Percentiles rank a stretch among this genome's conserved stretches.
Conservation (phyloP, 768 basidiomycete genomes). For the Sarcodon sp. region DNA sequence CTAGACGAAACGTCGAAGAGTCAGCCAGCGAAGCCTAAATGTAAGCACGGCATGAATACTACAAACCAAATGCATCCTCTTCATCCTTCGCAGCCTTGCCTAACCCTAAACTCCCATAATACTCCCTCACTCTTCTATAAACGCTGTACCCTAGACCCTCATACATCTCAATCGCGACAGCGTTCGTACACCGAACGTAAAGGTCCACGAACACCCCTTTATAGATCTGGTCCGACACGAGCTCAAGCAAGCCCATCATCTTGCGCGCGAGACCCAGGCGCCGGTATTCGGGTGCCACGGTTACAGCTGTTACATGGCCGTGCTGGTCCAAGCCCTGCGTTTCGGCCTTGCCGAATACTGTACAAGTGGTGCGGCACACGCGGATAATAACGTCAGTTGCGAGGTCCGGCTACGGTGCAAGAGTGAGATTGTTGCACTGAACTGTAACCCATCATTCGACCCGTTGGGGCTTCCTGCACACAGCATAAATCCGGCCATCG, state of each 20-base stretch:
- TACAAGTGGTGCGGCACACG: not conserved
- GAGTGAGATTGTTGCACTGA: constrained; percentile 16
- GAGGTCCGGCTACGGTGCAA: constrained; percentile 1
- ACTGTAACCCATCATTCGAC: constrained; percentile 92
- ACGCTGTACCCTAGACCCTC: constrained; percentile 90
- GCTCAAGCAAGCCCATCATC: constrained; percentile 81
- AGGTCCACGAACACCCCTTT: constrained; percentile 89
- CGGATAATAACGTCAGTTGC: not conserved
- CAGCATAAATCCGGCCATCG: constrained; percentile 90
- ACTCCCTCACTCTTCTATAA: constrained; percentile 81
- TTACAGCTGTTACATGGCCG: constrained; percentile 91
- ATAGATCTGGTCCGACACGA: constrained; percentile 70
- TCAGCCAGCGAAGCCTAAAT: not conserved
- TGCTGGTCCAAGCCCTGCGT: constrained; percentile 69
- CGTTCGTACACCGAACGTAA: constrained; percentile 84
- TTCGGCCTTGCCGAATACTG: constrained; percentile 93
- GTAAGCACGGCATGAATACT: not conserved
- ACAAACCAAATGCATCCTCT: constrained; percentile 85
- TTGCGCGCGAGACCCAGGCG: constrained; percentile 75
- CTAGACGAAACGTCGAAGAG: constrained; percentile 12
- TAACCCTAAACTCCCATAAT: constrained; percentile 67
- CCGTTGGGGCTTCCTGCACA: constrained; percentile 69
- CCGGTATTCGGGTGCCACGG: constrained; percentile 89
- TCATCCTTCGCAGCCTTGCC: constrained; percentile 74
- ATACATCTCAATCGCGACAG: constrained; percentile 75